Percentiles rank a stretch among this genome's conserved stretches.
Evolutionary conservation across 2,329 filamentous ascomycete genomes (phyloP).

Genomic region (Saccharata proteae): DNA sequence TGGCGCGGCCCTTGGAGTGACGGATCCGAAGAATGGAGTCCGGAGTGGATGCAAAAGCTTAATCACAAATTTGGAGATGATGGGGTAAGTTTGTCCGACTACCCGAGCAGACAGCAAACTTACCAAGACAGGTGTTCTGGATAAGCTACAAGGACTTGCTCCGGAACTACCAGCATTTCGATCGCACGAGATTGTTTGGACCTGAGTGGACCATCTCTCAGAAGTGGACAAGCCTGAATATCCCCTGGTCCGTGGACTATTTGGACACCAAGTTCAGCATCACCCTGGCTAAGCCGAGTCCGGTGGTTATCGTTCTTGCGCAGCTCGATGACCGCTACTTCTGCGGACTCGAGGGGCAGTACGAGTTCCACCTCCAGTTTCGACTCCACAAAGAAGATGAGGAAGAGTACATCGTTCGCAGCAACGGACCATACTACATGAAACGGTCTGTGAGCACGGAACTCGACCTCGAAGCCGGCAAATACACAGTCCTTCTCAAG

Average conservation of each 20-base stretch:
- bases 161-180: slow-evolving; percentile 46
- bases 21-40: slow-evolving; percentile 72
- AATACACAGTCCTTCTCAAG: slow-evolving; percentile 63
- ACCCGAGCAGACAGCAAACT: slow-evolving; percentile 37
- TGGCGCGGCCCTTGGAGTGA: slow-evolving; percentile 75
- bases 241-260: slow-evolving; percentile 50
- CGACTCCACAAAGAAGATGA: slow-evolving; percentile 43
- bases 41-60: slow-evolving; percentile 61
- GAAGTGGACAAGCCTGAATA: slow-evolving; percentile 48
- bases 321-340: slow-evolving; percentile 52
- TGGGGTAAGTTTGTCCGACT: too few relatives aligned
- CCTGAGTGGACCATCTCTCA: slow-evolving; percentile 49
- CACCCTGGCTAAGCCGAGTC: slow-evolving; percentile 38
- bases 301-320: slow-evolving; percentile 46
- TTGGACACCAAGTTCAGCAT: slow-evolving; percentile 48
- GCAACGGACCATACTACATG: slow-evolving; percentile 46
- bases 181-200: slow-evolving; percentile 49
- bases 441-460: slow-evolving; percentile 65
- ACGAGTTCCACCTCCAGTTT: slow-evolving; percentile 44
- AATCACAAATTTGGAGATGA: slow-evolving; percentile 65
- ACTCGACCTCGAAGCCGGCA: slow-evolving; percentile 58
- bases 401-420: slow-evolving; percentile 43
- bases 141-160: slow-evolving; percentile 42
- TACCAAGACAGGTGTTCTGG: slow-evolving; percentile 45
- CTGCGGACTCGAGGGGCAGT: slow-evolving; percentile 37